Evolutionary conservation across 139 green algal genomes (phyloP).

Genomic region (Eudorina sp.): DNA sequence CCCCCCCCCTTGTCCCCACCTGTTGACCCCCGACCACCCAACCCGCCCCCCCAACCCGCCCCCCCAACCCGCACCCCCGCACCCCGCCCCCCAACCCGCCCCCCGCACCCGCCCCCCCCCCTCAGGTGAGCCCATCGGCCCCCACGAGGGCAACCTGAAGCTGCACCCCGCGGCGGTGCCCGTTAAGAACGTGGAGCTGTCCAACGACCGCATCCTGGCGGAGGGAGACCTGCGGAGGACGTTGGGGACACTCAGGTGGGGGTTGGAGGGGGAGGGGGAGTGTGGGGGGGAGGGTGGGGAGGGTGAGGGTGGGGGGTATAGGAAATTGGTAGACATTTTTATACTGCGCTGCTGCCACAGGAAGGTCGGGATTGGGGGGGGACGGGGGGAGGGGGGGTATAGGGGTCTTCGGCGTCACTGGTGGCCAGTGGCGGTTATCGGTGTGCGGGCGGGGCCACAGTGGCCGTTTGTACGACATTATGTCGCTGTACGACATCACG

Average conservation of each 20-base stretch:
- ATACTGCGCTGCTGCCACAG: neutral
- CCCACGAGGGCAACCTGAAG: slow-evolving; percentile 76
- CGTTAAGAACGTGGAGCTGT: slow-evolving; percentile 75
- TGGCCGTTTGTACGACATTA: too few species aligned
- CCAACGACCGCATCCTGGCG: slow-evolving; percentile 68
- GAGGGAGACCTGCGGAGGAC: slow-evolving; percentile 71
- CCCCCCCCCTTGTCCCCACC: too few species aligned
- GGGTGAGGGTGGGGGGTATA: neutral
- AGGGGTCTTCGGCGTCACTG: too few species aligned
- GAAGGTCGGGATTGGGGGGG: too few species aligned
- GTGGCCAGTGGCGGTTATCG: too few species aligned
- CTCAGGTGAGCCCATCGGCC: slow-evolving; percentile 32
- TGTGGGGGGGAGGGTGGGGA: neutral
- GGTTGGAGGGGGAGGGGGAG: neutral
- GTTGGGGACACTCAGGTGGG: slow-evolving; percentile 74
- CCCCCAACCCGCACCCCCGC: too few species aligned
- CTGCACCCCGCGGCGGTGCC: slow-evolving; percentile 71
- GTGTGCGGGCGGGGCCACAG: too few species aligned
- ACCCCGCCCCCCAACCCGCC: too few species aligned
- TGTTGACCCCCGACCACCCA: too few species aligned
- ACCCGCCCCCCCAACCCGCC: too few species aligned
- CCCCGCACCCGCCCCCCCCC: neutral
- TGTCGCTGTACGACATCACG: too few species aligned
- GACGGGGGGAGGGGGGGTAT: too few species aligned
- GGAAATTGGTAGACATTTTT: neutral